These are phyloP conservation scores for Coelastrella sp. DNA, from an alignment of 139 green algal species.

Conservation along the genomic window DNA sequence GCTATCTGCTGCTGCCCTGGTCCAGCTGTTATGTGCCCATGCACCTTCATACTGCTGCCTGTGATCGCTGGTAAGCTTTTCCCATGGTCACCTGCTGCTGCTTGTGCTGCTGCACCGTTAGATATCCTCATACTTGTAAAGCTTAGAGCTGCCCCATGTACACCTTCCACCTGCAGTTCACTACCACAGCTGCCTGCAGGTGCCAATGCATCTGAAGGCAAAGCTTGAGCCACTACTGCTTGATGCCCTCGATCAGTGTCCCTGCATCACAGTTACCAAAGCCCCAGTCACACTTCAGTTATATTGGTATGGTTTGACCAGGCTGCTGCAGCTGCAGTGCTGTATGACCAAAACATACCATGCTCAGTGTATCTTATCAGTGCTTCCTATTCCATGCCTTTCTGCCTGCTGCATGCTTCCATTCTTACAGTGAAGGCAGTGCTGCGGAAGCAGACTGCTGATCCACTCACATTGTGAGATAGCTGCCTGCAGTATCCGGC, in stretches of 20 bases:
- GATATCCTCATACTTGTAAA: constrained; percentile 2
- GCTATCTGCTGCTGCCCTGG: constrained; percentile 8
- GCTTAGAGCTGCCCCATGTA: not conserved
- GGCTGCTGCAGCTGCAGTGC: too few species aligned
- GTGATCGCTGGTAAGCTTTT: constrained; percentile 37
- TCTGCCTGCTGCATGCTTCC: too few species aligned
- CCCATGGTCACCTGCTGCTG: not conserved
- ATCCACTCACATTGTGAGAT: constrained; percentile 6
- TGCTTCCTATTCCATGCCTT: too few species aligned
- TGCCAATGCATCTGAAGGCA: constrained; percentile 11
- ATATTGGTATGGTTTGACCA: too few species aligned
- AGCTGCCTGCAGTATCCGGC: constrained; percentile 23
- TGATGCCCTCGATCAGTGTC: constrained; percentile 11
- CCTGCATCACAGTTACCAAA: too few species aligned
- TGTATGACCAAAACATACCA: too few species aligned
- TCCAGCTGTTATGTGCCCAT: not conserved
- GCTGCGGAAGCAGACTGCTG: not conserved
- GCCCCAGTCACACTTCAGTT: too few species aligned
- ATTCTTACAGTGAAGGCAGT: too few species aligned
- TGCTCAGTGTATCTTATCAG: too few species aligned
- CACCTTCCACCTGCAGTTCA: constrained; percentile 18
- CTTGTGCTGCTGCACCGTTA: constrained; percentile 26
- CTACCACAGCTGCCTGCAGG: constrained; percentile 8
- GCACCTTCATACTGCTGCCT: constrained; percentile 39
- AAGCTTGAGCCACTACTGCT: not conserved